Base-by-base conservation (phyloP, 352 stramenopile genomes). In the Globisporangium okanoganense region DNA sequence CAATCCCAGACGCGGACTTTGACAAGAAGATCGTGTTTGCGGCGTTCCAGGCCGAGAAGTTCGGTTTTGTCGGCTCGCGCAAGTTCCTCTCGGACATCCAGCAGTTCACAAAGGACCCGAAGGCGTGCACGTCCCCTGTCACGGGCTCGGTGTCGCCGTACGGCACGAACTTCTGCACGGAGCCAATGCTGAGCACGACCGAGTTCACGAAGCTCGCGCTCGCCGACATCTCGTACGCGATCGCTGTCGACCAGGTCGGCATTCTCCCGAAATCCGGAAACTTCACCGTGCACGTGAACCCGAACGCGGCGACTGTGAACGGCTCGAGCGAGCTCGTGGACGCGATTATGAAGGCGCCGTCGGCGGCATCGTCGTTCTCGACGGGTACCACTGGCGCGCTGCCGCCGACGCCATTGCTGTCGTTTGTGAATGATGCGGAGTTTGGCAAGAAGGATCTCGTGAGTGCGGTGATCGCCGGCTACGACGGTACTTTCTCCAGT, bases 11-110 rank as follows among this genome's bases (percentile, higher is more conserved):
- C 55, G 76, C 70, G 40, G 68, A 69, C 1, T 82, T 95, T 16
- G 67, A 77, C 55, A 90, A 90, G 65, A 77, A 84, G 59, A 71
- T 95, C 50, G 82, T 93, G 56, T 95, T 95, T 72, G 80, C 82
- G 1, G 72, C 76, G 31, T 95, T 95, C 69, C 83, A 93, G 56
- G 81, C 71, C 6, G 85, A 95, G 53, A 88, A 86, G 27, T 93
- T 79, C 54, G 85, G 85, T 16, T 95, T 95, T 71, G 82, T 91
- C 3, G 85, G 85, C 47, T 95, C 85, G 36, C 78, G 85, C 18
- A 79, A 77, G 51, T 92, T 95, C 61, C 66, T 95, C 3, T 71
- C 73, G 9, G 85, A 95, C 59, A 38, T 93, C 25, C 64, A 78
- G 44, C 68, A 66, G 47, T 87, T 87, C 41, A 75, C 69, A 0